These are phyloP conservation scores for Lipomyces mesembrius DNA, from an alignment of 805 yeast genomes.

Conservation along the genomic window DNA sequence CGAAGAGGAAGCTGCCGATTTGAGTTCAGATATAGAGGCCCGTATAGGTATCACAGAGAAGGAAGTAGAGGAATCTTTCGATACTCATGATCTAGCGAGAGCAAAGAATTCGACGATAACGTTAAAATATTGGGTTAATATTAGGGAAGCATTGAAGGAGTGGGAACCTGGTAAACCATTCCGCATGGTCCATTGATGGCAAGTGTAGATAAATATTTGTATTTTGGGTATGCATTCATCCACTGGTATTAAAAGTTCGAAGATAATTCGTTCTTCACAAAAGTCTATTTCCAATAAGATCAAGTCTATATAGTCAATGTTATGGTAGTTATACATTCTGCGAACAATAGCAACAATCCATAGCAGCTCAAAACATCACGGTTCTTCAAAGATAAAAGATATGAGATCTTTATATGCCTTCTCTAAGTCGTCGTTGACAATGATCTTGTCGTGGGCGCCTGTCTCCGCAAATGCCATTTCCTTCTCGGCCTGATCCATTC, in stretches of 20 bases:
- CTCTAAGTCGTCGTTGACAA: constrained; percentile 91
- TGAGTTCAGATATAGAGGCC: constrained; percentile 60
- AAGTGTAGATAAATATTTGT: not conserved
- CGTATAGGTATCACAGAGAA: constrained; percentile 57
- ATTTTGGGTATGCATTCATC: not conserved
- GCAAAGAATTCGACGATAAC: constrained; percentile 71
- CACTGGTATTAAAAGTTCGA: no score
- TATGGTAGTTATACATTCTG: not conserved
- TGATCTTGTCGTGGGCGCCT: constrained; percentile 88
- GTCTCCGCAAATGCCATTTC: constrained; percentile 85
- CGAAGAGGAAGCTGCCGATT: constrained; percentile 59
- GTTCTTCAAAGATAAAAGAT: constrained; percentile 65
- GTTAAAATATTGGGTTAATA: constrained; percentile 82
- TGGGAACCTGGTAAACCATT: constrained; percentile 42
- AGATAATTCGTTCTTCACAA: not conserved
- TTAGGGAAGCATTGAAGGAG: constrained; percentile 68
- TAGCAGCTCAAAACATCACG: not conserved
- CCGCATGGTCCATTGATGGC: constrained; percentile 34
- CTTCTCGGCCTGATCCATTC: constrained; percentile 82
- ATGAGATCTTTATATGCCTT: constrained; percentile 82
- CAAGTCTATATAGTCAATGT: not conserved
- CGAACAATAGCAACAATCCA: no score
- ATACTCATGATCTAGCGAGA: constrained; percentile 54
- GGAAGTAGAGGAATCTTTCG: constrained; percentile 55
- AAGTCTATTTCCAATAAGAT: not conserved